These are phyloP conservation scores for Didymella glomerata DNA, from an alignment of 2,329 filamentous ascomycete genomes.

Conservation along the genomic window DNA sequence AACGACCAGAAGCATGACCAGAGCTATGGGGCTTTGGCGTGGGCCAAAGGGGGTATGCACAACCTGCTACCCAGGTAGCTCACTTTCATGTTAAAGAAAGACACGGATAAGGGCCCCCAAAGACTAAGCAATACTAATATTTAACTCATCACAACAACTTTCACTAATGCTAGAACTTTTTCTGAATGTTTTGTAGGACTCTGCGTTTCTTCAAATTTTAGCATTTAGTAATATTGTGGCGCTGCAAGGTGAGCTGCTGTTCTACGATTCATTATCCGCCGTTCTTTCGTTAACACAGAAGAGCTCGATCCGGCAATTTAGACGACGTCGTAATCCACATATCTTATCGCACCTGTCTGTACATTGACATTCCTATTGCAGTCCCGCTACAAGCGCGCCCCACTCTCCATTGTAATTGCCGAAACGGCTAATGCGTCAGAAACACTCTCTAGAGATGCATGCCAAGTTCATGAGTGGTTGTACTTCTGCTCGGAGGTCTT, in stretches of 20 bases:
- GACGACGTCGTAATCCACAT: background rate
- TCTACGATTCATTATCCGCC: too few species aligned
- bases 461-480: background rate
- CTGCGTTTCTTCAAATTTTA: too few species aligned
- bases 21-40: slow-evolving; percentile 11
- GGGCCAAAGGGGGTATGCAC: slow-evolving; percentile 16
- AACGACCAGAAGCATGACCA: slow-evolving; percentile 32
- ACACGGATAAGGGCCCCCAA: too few species aligned
- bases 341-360: background rate
- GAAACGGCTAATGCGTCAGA: background rate
- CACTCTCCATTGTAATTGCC: background rate
- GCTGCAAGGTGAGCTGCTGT: too few species aligned
- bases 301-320: background rate
- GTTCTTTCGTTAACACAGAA: too few species aligned
- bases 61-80: slow-evolving; percentile 14
- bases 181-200: too few species aligned
- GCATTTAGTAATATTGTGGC: too few species aligned
- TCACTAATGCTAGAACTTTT: too few species aligned
- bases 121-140: too few species aligned
- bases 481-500: background rate
- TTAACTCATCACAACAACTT: too few species aligned
- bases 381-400: background rate
- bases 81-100: too few species aligned
- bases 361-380: background rate
- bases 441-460: background rate